Conservation (phyloP, 805 yeast genomes). For the Hanseniaspora lindneri region DNA sequence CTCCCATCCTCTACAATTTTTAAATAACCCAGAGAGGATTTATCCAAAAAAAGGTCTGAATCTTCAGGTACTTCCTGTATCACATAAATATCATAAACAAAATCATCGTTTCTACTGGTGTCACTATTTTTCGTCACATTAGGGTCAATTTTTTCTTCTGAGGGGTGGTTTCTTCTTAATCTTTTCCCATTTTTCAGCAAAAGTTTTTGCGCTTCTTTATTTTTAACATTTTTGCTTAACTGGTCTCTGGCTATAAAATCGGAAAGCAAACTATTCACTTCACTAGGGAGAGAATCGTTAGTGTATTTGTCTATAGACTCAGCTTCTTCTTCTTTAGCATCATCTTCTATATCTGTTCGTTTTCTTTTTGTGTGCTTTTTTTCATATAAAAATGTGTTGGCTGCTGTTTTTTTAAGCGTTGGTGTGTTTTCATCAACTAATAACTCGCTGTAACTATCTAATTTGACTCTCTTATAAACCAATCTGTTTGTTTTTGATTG, state of each 20-base stretch:
- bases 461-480: constrained; percentile 40
- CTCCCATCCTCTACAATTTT: constrained; percentile 33
- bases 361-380: constrained; percentile 4
- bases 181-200: constrained; percentile 14
- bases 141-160: constrained; percentile 22
- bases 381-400: constrained; percentile 6
- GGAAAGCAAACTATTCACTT: constrained; percentile 43
- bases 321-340: constrained; percentile 18
- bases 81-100: constrained; percentile 84
- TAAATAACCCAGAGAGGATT: constrained; percentile 31
- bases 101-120: constrained; percentile 39
- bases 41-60: constrained; percentile 27
- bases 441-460: constrained; percentile 24
- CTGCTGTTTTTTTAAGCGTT: constrained; percentile 9
- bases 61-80: constrained; percentile 54
- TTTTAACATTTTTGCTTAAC: constrained; percentile 1
- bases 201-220: constrained; percentile 11
- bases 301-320: constrained; percentile 19
- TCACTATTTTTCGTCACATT: constrained; percentile 18
- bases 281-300: constrained; percentile 51
- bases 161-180: constrained; percentile 9
- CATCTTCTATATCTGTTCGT: constrained; percentile 6
- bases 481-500: constrained; percentile 27
- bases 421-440: constrained; percentile 10
- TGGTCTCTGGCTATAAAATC: constrained; percentile 39